Evolutionary conservation across 148 eudicot genomes (phyloP).

Genomic region (Selenicereus undatus): DNA sequence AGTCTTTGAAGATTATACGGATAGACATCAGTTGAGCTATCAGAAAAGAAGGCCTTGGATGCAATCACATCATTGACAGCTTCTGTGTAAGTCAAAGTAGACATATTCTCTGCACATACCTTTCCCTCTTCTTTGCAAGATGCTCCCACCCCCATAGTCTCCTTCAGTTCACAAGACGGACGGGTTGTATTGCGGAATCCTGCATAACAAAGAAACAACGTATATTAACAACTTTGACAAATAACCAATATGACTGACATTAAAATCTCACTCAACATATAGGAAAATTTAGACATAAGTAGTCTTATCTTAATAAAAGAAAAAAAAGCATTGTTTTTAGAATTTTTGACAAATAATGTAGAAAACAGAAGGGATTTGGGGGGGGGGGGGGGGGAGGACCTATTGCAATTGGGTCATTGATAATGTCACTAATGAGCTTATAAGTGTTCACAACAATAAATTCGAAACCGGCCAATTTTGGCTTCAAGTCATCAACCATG

Average conservation of each 20-base stretch:
- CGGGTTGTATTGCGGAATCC: slow-evolving; percentile 24
- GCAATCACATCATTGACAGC: slow-evolving; percentile 29
- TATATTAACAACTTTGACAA: background rate
- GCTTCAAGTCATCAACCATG: slow-evolving; percentile 21
- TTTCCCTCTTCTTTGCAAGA: slow-evolving; percentile 24
- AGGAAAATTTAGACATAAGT: background rate
- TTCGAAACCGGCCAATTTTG: slow-evolving; percentile 18
- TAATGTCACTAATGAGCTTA: slow-evolving; percentile 31
- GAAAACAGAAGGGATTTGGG: background rate
- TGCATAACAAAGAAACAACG: slow-evolving; percentile 4
- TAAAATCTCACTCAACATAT: too few species aligned
- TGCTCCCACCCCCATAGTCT: background rate
- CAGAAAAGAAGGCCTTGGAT: slow-evolving; percentile 27
- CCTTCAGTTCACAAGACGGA: slow-evolving; percentile 27
- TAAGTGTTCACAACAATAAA: slow-evolving; percentile 30
- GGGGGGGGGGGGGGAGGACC: slow-evolving; percentile 2
- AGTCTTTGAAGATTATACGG: slow-evolving; percentile 29
- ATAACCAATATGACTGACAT: background rate
- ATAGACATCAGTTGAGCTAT: slow-evolving; percentile 14
- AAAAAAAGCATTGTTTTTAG: background rate
- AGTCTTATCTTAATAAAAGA: background rate
- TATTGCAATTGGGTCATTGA: slow-evolving; percentile 21
- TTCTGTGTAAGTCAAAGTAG: slow-evolving; percentile 32
- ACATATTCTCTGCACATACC: slow-evolving; percentile 27
- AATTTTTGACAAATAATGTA: background rate